Evolutionary conservation across 805 yeast species (phyloP).

Genomic region (Kazachstania taianensis): DNA sequence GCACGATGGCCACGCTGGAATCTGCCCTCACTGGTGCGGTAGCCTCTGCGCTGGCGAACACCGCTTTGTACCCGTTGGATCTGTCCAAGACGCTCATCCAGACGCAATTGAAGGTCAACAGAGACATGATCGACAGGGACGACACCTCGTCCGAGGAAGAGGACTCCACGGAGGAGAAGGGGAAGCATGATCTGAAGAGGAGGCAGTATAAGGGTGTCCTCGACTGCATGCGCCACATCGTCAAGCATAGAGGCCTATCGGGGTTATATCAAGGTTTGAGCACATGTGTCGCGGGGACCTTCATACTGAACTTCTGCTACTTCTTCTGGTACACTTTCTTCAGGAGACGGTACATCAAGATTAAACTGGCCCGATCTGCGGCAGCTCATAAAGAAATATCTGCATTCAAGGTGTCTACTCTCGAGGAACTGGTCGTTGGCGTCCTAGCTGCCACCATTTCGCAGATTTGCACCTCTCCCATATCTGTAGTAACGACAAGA

Average conservation of each 20-base stretch:
- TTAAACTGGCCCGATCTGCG: neutral
- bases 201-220: slow-evolving; percentile 43
- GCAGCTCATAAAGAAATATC: slow-evolving; percentile 5
- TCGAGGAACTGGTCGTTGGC: slow-evolving; percentile 62
- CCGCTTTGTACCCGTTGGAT: slow-evolving; percentile 73
- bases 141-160: slow-evolving; percentile 1
- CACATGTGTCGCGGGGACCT: slow-evolving; percentile 58
- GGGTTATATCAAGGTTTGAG: slow-evolving; percentile 69
- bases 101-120: slow-evolving; percentile 39
- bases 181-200: neutral
- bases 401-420: slow-evolving; percentile 37
- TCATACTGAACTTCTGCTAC: slow-evolving; percentile 71
- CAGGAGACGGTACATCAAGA: slow-evolving; percentile 40
- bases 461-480: slow-evolving; percentile 73
- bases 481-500: slow-evolving; percentile 58
- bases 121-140: neutral
- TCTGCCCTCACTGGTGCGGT: slow-evolving; percentile 75
- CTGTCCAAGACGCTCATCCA: slow-evolving; percentile 68
- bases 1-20: slow-evolving; percentile 44
- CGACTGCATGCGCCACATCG: slow-evolving; percentile 54
- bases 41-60: slow-evolving; percentile 72
- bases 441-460: slow-evolving; percentile 77
- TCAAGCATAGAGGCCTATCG: slow-evolving; percentile 44
- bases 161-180: slow-evolving; percentile 1
- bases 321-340: slow-evolving; percentile 81